Conservation (phyloP, 1,139 yeast species). For the Taiozyma sp. region DNA sequence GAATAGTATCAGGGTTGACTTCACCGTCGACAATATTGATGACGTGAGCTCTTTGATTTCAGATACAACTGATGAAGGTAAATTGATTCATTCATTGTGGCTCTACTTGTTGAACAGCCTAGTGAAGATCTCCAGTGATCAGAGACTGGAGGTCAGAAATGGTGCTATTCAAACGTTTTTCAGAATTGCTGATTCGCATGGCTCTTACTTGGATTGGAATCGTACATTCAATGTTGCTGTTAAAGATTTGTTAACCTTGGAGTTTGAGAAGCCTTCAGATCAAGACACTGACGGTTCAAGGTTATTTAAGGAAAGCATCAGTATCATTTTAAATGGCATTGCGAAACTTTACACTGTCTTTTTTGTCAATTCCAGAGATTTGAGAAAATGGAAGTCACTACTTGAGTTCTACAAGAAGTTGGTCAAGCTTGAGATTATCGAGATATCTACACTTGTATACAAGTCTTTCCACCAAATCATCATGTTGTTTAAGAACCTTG, state of each 20-base stretch:
- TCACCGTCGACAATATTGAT: slow-evolving; percentile 4
- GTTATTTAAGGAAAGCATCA: slow-evolving; percentile 14
- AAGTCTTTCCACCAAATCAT: slow-evolving; percentile 47
- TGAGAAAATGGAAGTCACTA: slow-evolving; percentile 46
- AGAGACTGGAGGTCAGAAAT: slow-evolving; percentile 77
- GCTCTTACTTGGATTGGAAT: slow-evolving; percentile 53
- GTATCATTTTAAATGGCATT: slow-evolving; percentile 29
- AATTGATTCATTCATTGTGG: slow-evolving; percentile 42
- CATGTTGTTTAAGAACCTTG: slow-evolving; percentile 28
- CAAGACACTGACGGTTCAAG: slow-evolving; percentile 8
- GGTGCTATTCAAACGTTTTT: slow-evolving; percentile 88
- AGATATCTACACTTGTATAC: slow-evolving; percentile 48
- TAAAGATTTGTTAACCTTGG: slow-evolving; percentile 31
- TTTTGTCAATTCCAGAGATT: slow-evolving; percentile 18
- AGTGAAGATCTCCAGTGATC: slow-evolving; percentile 57
- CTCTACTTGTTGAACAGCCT: slow-evolving; percentile 58
- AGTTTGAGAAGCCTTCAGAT: slow-evolving; percentile 21
- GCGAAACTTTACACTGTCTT: slow-evolving; percentile 27
- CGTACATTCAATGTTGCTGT: slow-evolving; percentile 50
- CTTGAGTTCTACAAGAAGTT: slow-evolving; percentile 42
- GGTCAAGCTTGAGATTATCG: slow-evolving; percentile 38
- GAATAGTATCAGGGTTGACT: not conserved
- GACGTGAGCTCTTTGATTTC: slow-evolving; percentile 8
- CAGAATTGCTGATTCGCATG: slow-evolving; percentile 79
- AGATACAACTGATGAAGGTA: slow-evolving; percentile 1